phyloP scores from a whole-genome alignment of 2,329 filamentous ascomycete species.

The Diaporthe ampelina region DNA sequence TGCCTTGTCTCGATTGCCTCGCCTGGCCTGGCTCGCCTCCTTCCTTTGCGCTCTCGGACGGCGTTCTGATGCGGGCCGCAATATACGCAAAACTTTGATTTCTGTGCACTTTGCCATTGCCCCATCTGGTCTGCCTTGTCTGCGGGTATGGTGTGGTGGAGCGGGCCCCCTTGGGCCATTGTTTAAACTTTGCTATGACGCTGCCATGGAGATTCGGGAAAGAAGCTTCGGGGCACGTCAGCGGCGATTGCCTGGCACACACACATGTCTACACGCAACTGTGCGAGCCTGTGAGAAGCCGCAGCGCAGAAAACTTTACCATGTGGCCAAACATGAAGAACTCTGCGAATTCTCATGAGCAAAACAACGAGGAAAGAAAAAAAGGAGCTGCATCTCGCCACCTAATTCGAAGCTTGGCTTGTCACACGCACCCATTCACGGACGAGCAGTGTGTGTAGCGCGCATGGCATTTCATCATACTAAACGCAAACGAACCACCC shows the following conservation, averaged over 20 bases:
- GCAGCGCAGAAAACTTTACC: constrained; percentile 1
- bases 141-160: constrained; percentile 24
- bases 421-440: background rate
- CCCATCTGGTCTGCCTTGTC: background rate
- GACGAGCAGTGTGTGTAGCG: background rate
- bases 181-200: constrained; percentile 34
- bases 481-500: constrained; percentile 24
- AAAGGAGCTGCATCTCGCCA: constrained; percentile 13
- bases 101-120: background rate
- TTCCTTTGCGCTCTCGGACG: constrained; percentile 10
- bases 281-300: background rate
- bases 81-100: constrained; percentile 35
- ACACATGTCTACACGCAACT: background rate
- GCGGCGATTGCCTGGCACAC: constrained; percentile 17
- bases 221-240: constrained; percentile 30
- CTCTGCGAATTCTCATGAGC: background rate
- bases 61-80: constrained; percentile 24
- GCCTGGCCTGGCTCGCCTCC: background rate
- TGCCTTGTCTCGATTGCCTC: constrained; percentile 15
- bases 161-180: constrained; percentile 10
- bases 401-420: background rate
- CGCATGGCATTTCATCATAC: constrained; percentile 7
- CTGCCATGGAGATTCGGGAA: constrained; percentile 27
- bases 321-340: constrained; percentile 29
- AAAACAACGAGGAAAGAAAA: background rate